phyloP scores from a whole-genome alignment of 108 stramenopile species.

The Cyclotella atomus region DNA sequence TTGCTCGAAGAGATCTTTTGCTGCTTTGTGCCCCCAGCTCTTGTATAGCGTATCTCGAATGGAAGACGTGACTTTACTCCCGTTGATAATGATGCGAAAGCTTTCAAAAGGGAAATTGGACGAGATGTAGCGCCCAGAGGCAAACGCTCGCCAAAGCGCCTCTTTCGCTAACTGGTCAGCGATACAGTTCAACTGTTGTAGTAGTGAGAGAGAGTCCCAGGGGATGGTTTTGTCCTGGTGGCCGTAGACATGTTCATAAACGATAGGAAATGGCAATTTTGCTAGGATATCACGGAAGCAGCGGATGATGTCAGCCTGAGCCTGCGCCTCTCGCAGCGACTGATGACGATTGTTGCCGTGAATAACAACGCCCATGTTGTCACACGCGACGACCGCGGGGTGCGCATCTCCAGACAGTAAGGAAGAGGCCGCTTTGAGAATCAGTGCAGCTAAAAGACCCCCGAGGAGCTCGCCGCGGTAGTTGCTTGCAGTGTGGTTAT shows the following conservation, averaged over 20 bases:
- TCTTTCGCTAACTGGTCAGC: conserved; percentile 9
- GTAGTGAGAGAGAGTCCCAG: not conserved
- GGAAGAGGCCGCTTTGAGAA: not conserved
- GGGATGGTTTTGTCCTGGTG: conserved; percentile 3
- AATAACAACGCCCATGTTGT: conserved; percentile 2
- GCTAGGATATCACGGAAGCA: not conserved
- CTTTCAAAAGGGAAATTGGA: conserved; percentile 4
- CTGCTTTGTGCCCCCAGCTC: not conserved
- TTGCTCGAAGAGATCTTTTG: not conserved
- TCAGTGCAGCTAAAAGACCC: not conserved
- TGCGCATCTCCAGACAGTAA: not conserved
- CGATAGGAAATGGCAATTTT: not conserved
- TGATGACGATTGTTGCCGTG: not conserved
- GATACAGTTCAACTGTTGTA: not conserved
- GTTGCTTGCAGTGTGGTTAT: not conserved
- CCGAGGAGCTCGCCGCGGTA: conserved; percentile 8
- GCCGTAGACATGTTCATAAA: conserved; percentile 7
- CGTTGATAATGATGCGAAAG: not conserved
- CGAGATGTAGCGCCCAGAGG: not conserved
- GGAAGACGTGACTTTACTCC: not conserved
- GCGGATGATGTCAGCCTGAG: conserved; percentile 1
- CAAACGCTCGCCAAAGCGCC: not conserved
- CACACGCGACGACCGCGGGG: not conserved
- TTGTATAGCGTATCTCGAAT: not conserved
- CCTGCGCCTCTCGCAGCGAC: not conserved